Percentiles rank a stretch among this genome's conserved stretches.
Conservation (phyloP, 2,329 filamentous ascomycete genomes). For the Fusarium acutatum region DNA sequence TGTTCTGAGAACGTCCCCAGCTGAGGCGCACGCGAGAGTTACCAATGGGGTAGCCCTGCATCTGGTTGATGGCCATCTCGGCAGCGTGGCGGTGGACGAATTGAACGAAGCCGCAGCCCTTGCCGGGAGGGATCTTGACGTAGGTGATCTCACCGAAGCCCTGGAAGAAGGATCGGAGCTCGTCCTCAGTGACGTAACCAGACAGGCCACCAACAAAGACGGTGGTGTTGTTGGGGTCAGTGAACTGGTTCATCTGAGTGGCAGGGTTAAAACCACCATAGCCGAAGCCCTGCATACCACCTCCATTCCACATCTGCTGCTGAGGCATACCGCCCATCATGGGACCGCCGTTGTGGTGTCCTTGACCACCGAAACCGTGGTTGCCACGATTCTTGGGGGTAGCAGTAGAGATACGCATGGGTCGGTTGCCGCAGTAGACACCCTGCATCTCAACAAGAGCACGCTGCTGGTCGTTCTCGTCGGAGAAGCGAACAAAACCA, state of each 20-base stretch:
- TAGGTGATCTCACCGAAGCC: constrained; percentile 99
- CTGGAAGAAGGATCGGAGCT: constrained; percentile 99
- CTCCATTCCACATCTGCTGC: constrained; percentile 53
- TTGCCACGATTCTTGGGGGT: constrained; percentile 86
- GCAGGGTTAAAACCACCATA: constrained; percentile 59
- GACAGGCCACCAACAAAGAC: constrained; percentile 98
- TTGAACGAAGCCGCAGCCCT: constrained; percentile 98
- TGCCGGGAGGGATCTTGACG: constrained; percentile 99
- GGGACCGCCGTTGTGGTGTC: constrained; percentile 55
- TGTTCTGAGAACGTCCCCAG: constrained; percentile 99
- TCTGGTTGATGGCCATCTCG: constrained; percentile 99
- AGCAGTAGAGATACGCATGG: constrained; percentile 97
- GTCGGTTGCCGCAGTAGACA: constrained; percentile 97
- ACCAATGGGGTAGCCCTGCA: constrained; percentile 99
- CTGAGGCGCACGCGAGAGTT: constrained; percentile 97
- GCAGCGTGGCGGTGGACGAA: constrained; percentile 98
- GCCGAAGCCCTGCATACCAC: constrained; percentile 45
- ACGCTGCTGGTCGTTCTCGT: constrained; percentile 95
- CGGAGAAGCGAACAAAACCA: constrained; percentile 96
- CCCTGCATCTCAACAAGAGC: constrained; percentile 98
- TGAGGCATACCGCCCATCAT: constrained; percentile 58
- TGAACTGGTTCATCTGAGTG: constrained; percentile 95
- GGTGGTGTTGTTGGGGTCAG: constrained; percentile 98
- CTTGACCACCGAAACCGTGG: constrained; percentile 51
- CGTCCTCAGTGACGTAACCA: constrained; percentile 98